A percentile compares a stretch with the other conserved stretches of the same genome.
phyloP scores from a whole-genome alignment of 2,329 filamentous ascomycete species.

The Plectosphaerella plurivora region DNA sequence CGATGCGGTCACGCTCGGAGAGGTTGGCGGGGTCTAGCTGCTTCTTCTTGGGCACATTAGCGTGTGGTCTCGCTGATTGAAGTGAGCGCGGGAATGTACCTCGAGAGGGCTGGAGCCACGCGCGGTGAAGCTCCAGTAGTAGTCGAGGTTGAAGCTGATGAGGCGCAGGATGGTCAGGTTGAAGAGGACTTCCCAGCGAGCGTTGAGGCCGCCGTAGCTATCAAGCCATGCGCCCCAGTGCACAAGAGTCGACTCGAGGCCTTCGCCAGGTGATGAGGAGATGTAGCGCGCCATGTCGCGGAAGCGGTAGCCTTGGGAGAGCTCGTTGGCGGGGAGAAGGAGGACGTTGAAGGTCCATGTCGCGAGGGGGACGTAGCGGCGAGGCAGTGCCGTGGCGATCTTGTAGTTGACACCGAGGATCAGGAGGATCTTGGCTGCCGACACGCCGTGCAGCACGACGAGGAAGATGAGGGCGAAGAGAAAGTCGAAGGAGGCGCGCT shows the following conservation, averaged over 20 bases:
- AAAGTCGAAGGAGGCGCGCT: constrained; percentile 78
- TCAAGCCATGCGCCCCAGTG: constrained; percentile 72
- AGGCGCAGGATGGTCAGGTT: constrained; percentile 83
- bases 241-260: constrained; percentile 40
- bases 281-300: constrained; percentile 55
- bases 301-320: constrained; percentile 73
- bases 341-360: constrained; percentile 91
- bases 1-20: constrained; percentile 82
- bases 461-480: constrained; percentile 78
- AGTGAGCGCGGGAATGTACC: constrained; percentile 52
- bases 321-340: constrained; percentile 85
- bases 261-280: constrained; percentile 24
- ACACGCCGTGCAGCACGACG: constrained; percentile 76
- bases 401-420: constrained; percentile 82
- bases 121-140: constrained; percentile 82
- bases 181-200: constrained; percentile 95
- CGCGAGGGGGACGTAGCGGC: constrained; percentile 62
- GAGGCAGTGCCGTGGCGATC: constrained; percentile 69
- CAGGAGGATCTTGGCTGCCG: constrained; percentile 71
- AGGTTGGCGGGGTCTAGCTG: constrained; percentile 84
- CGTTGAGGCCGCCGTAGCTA: constrained; percentile 74
- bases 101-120: constrained; percentile 65
- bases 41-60: constrained; percentile 89
- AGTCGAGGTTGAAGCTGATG: constrained; percentile 96
- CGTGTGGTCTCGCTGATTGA: constrained; percentile 6